These are phyloP conservation scores for Avicennia marina DNA, from an alignment of 257 asterid genomes.

Conservation along the genomic window DNA sequence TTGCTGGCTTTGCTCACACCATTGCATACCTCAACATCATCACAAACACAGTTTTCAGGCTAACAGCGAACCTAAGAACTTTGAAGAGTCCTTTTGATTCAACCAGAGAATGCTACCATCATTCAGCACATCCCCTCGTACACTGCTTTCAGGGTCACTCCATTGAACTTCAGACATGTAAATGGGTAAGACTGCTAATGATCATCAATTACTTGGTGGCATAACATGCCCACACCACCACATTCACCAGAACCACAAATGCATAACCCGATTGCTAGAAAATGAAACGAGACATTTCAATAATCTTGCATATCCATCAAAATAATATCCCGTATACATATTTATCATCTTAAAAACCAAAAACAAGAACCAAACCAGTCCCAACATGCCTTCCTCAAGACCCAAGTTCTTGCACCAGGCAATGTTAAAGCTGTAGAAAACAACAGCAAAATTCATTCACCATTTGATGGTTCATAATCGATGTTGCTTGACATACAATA, in stretches of 20 bases:
- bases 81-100: constrained; percentile 14
- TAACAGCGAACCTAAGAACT: too few species aligned
- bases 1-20: constrained; percentile 19
- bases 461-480: constrained; percentile 33
- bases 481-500: constrained; percentile 26
- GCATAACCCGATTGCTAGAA: constrained; percentile 20
- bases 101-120: constrained; percentile 20
- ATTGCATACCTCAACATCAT: constrained; percentile 25
- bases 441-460: constrained; percentile 62
- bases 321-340: constrained; percentile 21
- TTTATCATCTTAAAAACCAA: constrained; percentile 36
- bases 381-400: constrained; percentile 65
- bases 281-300: constrained; percentile 17
- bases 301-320: constrained; percentile 23
- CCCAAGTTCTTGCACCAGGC: constrained; percentile 80
- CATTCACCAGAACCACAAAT: constrained; percentile 21
- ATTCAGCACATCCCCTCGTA: constrained; percentile 17
- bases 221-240: constrained; percentile 19
- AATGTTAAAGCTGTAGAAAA: constrained; percentile 84
- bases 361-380: constrained; percentile 37
- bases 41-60: not conserved
- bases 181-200: constrained; percentile 20
- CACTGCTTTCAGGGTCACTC: constrained; percentile 15
- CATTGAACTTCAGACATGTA: constrained; percentile 17
- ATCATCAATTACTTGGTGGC: constrained; percentile 17